Percentiles rank a stretch among this genome's conserved stretches.
Conservation (phyloP, 257 asterid genomes). For the Solanum habrochaites region DNA sequence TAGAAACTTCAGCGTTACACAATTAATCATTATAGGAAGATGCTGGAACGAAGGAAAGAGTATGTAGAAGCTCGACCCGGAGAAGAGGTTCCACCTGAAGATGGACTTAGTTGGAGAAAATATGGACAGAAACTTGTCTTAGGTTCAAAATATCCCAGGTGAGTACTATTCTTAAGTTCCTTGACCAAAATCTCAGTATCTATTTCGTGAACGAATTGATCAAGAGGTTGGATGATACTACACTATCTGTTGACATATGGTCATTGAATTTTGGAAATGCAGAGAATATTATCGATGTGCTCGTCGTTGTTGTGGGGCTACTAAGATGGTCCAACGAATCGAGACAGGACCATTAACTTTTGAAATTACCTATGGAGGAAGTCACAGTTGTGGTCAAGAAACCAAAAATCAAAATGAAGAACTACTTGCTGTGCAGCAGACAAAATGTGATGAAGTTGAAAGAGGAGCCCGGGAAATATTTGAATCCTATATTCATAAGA, state of each 20-base stretch:
- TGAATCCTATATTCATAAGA: background rate
- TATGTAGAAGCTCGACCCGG: background rate
- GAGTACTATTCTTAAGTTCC: background rate
- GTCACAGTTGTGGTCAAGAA: conserved; percentile 11
- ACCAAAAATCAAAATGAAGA: background rate
- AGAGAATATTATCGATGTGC: background rate
- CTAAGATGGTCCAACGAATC: background rate
- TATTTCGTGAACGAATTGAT: background rate
- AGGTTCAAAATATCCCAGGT: conserved; percentile 40
- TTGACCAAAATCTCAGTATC: background rate
- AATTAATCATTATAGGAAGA: background rate
- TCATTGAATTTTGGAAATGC: background rate
- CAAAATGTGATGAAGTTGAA: background rate
- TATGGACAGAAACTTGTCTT: conserved; percentile 36
- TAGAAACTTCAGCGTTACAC: conserved; percentile 1
- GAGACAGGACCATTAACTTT: background rate
- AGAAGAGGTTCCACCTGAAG: conserved; percentile 10
- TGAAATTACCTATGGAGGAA: background rate
- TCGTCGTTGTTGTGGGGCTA: background rate
- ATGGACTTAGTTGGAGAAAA: conserved; percentile 37
- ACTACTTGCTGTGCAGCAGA: background rate
- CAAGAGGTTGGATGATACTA: background rate
- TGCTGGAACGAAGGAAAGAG: background rate
- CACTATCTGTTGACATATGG: background rate
- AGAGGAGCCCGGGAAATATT: background rate